Base-by-base conservation (phyloP, 192 early-diverging fungal genomes). In the Dissophora ornata region DNA sequence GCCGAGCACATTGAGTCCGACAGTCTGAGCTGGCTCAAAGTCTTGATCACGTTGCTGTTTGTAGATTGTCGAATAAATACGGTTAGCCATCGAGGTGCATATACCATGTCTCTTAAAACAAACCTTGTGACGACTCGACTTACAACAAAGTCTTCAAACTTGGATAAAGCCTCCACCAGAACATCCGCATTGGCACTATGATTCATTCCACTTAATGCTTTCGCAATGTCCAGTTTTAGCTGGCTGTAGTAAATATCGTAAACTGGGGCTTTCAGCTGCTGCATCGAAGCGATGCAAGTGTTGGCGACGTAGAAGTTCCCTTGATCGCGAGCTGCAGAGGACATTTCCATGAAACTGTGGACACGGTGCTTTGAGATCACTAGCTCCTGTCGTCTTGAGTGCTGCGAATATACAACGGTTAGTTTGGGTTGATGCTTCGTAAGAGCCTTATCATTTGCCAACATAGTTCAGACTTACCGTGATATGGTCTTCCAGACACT, bases 251-350 rank as follows among this genome's bases (percentile, higher is more conserved):
- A 64, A 1, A 70, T 66, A 28, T 82, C 57, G 33, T 67, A 60
- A 8, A 32, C 25, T 15, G 70, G 33, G 16, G 81, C 67, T 18
- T 49, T 70, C 15, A 80, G 63, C 40, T 56, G 47, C 40, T 65
- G 64, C 61, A 82, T 68, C 33, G 68, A 59, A 0, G 48, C 24
- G n/a, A 86, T 61, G 55, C 84, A 87, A 7, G 79, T 62, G 6
- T 65, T 64, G n/a, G 90, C 87, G 2, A 91, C 86, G 28, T 61
- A 67, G 65, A 87, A 86, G 56, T 87, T 84, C 3, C 81, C 68
- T 67, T 92, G 91, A 2, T 83, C 60, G 25, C 82, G 70, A 1
- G 91, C 90, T n/a, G 89, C 90, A 16, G 83, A 78, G 1, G 81
- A 65, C 75, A 91, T 85, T 42, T 64, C 42, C 42, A 74, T 67